Evolutionary conservation across 2,329 filamentous ascomycete genomes (phyloP), one percentile per base, ranked within the genome.

Genomic region (Parastagonospora avenae): DNA sequence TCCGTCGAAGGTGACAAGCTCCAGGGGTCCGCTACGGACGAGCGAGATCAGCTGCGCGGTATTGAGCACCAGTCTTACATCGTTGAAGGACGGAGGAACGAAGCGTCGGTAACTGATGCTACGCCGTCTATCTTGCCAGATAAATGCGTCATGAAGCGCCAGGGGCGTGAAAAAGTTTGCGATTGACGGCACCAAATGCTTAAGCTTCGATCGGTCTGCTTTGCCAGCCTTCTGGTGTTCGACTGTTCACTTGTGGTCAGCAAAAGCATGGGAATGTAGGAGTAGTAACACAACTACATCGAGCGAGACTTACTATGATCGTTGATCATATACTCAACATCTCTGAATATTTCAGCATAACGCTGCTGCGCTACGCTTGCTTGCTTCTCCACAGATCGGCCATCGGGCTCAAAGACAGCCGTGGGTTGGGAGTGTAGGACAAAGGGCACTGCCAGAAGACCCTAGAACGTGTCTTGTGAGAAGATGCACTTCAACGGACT

Each of bases 51-150:
- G 82, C 75, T 99, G 94, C 14, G 94, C 92, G 33, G 94, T 94
- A 76, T 99, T 99, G 62, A 99, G 84, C 44, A 96, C 89, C 19
- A 97, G 81, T 2, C 94, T 87, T 52, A 99, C 86, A 71, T 99
- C 94, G 76, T 99, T 99, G 82, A 99, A 99, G 1, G 91, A 96
- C 0, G 94, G 94, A 1, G 93, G 90, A 2, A 99, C 94, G 70
- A 97, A 97, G 54, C 94, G 87, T 19, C 94, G 84, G 1, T 88
- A 91, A 27, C 91, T 96, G 66, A 99, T 99, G 73, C 88, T 89
- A 6, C 94, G 86, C 58, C 87, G 87, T 51, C 82, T 77, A 72
- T 99, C 94, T 75, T 97, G 94, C 74, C 90, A 93, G 60, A 87
- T 87, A 77, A 97, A 97, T 6, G 93, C 93, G 42, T 92, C 90